Evolutionary conservation across 2,329 filamentous ascomycete genomes (phyloP).

Genomic region (Cladosporium sp.): DNA sequence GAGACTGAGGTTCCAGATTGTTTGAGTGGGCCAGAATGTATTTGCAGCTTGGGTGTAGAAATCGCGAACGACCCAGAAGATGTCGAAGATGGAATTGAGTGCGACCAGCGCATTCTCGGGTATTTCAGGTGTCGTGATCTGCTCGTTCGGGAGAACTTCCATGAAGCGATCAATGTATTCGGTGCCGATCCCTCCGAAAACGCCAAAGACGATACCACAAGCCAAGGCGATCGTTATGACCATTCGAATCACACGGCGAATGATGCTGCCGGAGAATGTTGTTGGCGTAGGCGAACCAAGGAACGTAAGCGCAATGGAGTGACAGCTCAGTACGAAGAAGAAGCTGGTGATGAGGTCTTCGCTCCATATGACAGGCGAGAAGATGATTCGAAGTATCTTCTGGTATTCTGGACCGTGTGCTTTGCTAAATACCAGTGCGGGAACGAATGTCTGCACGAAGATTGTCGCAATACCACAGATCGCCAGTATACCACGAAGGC

Average conservation of each 20-base stretch:
- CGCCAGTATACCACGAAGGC: constrained; percentile 47
- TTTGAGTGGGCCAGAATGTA: constrained; percentile 46
- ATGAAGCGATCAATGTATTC: constrained; percentile 44
- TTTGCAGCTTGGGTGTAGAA: constrained; percentile 44
- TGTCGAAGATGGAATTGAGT: constrained; percentile 49
- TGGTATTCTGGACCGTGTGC: constrained; percentile 43
- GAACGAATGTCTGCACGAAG: constrained; percentile 49
- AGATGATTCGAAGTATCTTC: constrained; percentile 44
- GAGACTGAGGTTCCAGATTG: constrained; percentile 48
- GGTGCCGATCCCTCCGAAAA: constrained; percentile 37
- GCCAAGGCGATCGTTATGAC: constrained; percentile 44
- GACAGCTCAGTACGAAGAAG: constrained; percentile 49
- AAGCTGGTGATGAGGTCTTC: constrained; percentile 47
- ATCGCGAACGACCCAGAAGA: constrained; percentile 47
- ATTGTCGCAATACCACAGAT: constrained; percentile 47
- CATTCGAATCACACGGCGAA: constrained; percentile 45
- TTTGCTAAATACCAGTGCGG: constrained; percentile 42
- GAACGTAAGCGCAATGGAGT: constrained; percentile 46
- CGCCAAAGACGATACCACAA: constrained; percentile 42
- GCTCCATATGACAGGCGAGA: constrained; percentile 50
- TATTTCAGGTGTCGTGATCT: constrained; percentile 34
- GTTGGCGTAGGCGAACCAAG: constrained; percentile 39
- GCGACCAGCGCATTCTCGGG: constrained; percentile 44
- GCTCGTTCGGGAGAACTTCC: constrained; percentile 39
- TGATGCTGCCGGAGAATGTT: constrained; percentile 42